These are phyloP conservation scores for Collybia sordida DNA, from an alignment of 768 basidiomycete genomes.

Conservation along the genomic window DNA sequence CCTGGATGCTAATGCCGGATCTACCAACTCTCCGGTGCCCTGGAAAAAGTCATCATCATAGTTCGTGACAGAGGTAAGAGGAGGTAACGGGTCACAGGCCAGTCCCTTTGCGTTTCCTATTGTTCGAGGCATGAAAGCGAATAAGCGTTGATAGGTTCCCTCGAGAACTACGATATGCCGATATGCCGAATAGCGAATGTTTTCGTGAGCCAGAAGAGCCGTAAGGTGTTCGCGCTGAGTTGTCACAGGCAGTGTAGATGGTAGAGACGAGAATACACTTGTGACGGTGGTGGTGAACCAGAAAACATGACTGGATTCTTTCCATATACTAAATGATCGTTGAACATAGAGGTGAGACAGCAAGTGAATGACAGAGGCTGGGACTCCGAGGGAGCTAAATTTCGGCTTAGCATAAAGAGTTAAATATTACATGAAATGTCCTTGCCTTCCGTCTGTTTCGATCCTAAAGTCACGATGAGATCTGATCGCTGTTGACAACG, in stretches of 20 bases:
- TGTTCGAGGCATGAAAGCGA: constrained; percentile 68
- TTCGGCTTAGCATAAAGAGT: neutral
- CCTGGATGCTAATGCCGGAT: constrained; percentile 13
- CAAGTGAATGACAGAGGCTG: constrained; percentile 63
- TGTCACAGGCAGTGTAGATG: constrained; percentile 33
- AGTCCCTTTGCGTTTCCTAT: constrained; percentile 49
- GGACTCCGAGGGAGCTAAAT: constrained; percentile 35
- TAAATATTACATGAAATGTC: neutral
- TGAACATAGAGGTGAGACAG: constrained; percentile 87
- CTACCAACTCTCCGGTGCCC: constrained; percentile 54
- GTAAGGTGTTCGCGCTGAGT: constrained; percentile 31
- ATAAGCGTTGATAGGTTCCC: constrained; percentile 53
- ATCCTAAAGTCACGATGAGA: constrained; percentile 67
- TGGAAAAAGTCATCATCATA: constrained; percentile 81
- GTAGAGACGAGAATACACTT: constrained; percentile 37
- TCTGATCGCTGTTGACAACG: constrained; percentile 57
- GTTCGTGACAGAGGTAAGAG: constrained; percentile 49
- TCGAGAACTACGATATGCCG: constrained; percentile 82
- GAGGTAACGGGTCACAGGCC: constrained; percentile 88
- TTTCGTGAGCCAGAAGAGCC: constrained; percentile 35
- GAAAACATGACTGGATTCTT: constrained; percentile 54
- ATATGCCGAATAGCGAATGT: constrained; percentile 54
- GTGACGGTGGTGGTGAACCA: constrained; percentile 73
- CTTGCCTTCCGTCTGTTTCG: constrained; percentile 65
- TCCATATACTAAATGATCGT: constrained; percentile 80